Evolutionary conservation across 176 grass and related monocot genomes (phyloP).

Genomic region (Pharus latifolius): DNA sequence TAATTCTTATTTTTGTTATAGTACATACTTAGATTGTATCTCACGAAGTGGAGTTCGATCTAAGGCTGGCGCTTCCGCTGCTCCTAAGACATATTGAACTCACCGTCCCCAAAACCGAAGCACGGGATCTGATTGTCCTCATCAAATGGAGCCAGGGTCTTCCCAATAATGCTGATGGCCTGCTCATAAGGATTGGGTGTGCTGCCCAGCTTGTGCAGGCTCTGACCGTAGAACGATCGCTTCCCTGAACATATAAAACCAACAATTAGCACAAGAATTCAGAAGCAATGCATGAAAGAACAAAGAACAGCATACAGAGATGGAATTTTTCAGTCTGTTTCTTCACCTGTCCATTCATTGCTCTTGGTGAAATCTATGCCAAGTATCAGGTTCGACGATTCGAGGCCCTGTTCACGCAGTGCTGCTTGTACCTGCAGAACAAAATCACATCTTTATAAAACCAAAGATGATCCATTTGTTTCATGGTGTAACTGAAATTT

Average conservation of each 20-base stretch:
- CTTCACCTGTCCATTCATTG: constrained; percentile 91
- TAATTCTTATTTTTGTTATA: no score
- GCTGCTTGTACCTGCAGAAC: constrained; percentile 44
- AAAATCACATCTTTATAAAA: neutral
- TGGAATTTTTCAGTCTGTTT: neutral
- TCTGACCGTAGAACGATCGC: constrained; percentile 61
- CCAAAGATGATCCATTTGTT: neutral
- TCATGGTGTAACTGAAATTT: neutral
- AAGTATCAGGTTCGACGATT: constrained; percentile 90
- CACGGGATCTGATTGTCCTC: constrained; percentile 92
- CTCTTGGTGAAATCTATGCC: constrained; percentile 99
- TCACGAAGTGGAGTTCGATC: no score
- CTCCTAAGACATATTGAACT: no score
- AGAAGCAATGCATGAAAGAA: neutral
- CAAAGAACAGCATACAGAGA: neutral
- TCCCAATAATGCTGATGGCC: constrained; percentile 86
- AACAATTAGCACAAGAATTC: neutral
- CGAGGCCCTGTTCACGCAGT: constrained; percentile 52
- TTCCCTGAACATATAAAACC: constrained; percentile 28
- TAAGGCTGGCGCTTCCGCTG: no score
- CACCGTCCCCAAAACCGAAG: constrained; percentile 92
- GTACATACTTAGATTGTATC: no score
- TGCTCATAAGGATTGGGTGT: constrained; percentile 75
- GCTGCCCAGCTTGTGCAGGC: constrained; percentile 50
- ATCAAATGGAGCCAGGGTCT: constrained; percentile 78